These are phyloP conservation scores for Ustulina deusta DNA, from an alignment of 2,329 filamentous ascomycete genomes.

Conservation along the genomic window DNA sequence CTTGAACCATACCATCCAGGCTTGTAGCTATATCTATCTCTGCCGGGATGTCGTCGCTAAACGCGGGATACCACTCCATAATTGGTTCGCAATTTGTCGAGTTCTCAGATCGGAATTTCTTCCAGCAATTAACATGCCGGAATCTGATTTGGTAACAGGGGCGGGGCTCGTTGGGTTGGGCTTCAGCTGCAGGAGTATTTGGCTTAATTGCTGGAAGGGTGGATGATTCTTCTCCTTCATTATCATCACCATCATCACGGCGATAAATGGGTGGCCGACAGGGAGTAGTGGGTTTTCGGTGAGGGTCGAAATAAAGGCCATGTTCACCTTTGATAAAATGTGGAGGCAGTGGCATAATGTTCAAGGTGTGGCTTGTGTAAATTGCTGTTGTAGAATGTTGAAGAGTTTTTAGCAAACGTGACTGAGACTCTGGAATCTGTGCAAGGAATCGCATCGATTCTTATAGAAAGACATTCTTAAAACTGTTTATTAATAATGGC, in stretches of 20 bases:
- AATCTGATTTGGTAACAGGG: background rate
- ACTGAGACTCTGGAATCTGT: background rate
- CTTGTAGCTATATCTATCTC: background rate
- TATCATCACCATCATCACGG: too few species aligned
- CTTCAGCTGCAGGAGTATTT: too few species aligned
- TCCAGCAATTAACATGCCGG: background rate
- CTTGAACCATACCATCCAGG: background rate
- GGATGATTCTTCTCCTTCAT: too few species aligned
- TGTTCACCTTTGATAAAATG: background rate
- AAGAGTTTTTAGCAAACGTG: background rate
- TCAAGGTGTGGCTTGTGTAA: background rate
- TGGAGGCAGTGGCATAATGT: background rate
- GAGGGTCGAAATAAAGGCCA: too few species aligned
- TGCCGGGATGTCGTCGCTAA: background rate
- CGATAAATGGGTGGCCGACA: too few species aligned
- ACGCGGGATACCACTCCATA: background rate
- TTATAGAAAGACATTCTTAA: background rate
- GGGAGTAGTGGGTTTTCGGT: too few species aligned
- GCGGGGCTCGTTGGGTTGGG: too few species aligned
- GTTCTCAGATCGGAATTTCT: background rate
- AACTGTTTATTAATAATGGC: background rate
- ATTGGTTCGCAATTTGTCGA: background rate
- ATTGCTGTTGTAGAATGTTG: background rate
- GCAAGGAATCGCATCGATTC: background rate
- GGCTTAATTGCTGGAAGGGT: too few species aligned